phyloP scores from a whole-genome alignment of 805 yeast species.

The Torulaspora delbrueckii region DNA sequence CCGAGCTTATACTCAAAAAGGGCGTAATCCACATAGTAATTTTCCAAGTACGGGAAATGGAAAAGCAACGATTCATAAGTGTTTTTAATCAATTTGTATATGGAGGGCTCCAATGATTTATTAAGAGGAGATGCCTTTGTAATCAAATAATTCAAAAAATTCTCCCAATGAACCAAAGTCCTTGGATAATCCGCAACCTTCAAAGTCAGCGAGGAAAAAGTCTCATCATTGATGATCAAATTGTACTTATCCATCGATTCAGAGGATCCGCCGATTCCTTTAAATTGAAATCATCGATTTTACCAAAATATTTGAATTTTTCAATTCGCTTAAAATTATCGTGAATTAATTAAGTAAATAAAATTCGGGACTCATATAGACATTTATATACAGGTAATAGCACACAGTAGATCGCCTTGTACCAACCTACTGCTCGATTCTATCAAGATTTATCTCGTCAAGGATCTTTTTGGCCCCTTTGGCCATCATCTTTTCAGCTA shows the following conservation, averaged over 20 bases:
- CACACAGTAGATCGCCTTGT: constrained; percentile 4
- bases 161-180: constrained; percentile 32
- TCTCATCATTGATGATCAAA: constrained; percentile 18
- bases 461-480: constrained; percentile 82
- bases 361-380: neutral
- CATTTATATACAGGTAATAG: constrained; percentile 6
- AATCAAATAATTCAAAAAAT: constrained; percentile 25
- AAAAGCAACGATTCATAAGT: constrained; percentile 30
- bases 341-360: neutral
- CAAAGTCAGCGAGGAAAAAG: constrained; percentile 26
- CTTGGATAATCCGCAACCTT: constrained; percentile 27
- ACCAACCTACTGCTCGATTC: constrained; percentile 38
- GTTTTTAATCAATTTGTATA: constrained; percentile 19
- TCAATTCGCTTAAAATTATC: neutral
- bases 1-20: constrained; percentile 34
- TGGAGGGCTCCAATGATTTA: constrained; percentile 21
- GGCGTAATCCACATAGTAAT: constrained; percentile 35
- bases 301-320: neutral
- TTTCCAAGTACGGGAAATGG: constrained; percentile 33
- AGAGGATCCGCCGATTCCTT: too few species aligned
- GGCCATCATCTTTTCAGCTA: constrained; percentile 62
- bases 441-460: constrained; percentile 70
- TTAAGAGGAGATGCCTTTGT: constrained; percentile 25
- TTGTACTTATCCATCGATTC: constrained; percentile 24
- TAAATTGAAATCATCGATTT: neutral